Evolutionary conservation across 495 filamentous ascomycete genomes (phyloP), one percentile per base, ranked within the genome.

Genomic region (Aspergillus coremiiformis): DNA sequence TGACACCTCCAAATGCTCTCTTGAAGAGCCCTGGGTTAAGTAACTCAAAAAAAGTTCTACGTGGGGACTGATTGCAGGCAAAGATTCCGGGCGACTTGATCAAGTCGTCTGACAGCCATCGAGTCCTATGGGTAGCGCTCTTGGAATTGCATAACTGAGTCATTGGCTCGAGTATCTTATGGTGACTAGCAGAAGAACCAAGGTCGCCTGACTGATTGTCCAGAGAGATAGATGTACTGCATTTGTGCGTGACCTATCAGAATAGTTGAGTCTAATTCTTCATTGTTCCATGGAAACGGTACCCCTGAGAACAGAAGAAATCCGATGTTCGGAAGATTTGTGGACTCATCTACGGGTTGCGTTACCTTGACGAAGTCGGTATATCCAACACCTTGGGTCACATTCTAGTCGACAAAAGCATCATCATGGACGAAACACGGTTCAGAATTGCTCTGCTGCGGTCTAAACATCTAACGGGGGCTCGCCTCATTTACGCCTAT

Each of bases 1-100:
- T 58, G 47, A 62, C 57, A 33, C 33, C 20, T 30, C 15, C 37
- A 37, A 55, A 9, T 24, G 14, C 47, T 39, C 26, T 35, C 26
- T 41, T 50, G 43, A 53, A 33, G 44, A 57, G 30, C 27, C 45
- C 8, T n/a, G 39, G 32, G 41, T 15, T 37, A 30, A 46, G 49
- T 24, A 44, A 19, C n/a, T 44, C 41, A 44, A 27, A 14, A 24
- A 42, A 46, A 21, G n/a, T 15, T 9, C 24, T 45, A 7, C 4
- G 5, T 45, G 14, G 43, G 5, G 22, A 24, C 22, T 11, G 37
- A 42, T 20, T 7, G 7, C 22, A 20, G 8, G 24, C 22, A 44
- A 30, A 17, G 23, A 27, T 22, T 20, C 5, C 29, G 0, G 9
- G n/a, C 23, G 8, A 17, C 3, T 23, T 29, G 23, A 17, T 27